Evolutionary conservation across 2,329 filamentous ascomycete species (phyloP).

Genomic region (Calycina herbarum): DNA sequence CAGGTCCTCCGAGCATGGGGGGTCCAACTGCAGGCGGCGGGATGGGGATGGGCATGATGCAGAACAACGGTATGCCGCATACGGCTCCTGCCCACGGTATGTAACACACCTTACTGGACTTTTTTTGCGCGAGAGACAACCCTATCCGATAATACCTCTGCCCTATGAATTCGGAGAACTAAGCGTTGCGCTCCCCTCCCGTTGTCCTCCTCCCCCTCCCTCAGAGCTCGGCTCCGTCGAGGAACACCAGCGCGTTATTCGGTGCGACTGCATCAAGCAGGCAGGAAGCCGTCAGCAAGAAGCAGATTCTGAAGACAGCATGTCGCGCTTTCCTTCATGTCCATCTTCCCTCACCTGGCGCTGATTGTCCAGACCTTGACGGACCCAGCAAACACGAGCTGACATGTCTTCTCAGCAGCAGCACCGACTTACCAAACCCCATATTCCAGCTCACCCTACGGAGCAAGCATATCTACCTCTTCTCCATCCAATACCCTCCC

Average conservation of each 20-base stretch:
- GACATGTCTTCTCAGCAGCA: conserved; percentile 37
- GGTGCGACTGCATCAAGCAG: conserved; percentile 4
- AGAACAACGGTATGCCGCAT: conserved; percentile 41
- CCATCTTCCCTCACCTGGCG: conserved; percentile 18
- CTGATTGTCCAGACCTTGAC: conserved; percentile 20
- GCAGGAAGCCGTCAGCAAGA: conserved; percentile 18
- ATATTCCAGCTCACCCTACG: conserved; percentile 58
- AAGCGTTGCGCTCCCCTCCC: not conserved
- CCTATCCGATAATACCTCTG: conserved; percentile 5
- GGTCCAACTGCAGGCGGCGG: conserved; percentile 28
- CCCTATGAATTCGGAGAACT: not conserved
- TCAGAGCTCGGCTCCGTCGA: conserved; percentile 11
- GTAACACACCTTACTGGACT: conserved; percentile 29
- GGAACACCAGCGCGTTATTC: conserved; percentile 9
- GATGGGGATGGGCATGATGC: conserved; percentile 56
- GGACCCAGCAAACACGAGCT: conserved; percentile 31
- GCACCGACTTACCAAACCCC: conserved; percentile 58
- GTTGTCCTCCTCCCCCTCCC: conserved; percentile 2
- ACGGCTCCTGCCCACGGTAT: conserved; percentile 36
- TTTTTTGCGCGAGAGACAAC: not conserved
- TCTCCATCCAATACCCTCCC: conserved; percentile 46
- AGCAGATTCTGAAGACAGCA: conserved; percentile 16
- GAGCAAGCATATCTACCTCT: conserved; percentile 37
- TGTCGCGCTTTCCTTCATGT: conserved; percentile 24
- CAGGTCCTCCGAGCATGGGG: conserved; percentile 31